Conservation (phyloP, 805 yeast species). For the Tetrapisispora taiwanensis region DNA sequence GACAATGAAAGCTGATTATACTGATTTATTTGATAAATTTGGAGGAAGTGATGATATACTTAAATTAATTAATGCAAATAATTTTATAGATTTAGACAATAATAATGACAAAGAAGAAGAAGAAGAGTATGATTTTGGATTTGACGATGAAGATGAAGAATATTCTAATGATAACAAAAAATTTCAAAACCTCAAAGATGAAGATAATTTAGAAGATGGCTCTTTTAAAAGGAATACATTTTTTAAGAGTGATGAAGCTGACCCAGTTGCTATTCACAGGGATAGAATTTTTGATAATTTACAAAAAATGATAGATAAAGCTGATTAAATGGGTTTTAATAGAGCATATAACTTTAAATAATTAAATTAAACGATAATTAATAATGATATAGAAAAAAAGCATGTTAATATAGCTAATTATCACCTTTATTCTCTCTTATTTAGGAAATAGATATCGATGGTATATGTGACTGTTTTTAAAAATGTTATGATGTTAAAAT, state of each 20-base stretch:
- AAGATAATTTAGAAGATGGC: conserved; percentile 51
- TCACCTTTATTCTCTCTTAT: no score
- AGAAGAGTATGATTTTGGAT: conserved; percentile 8
- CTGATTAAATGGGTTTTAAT: not conserved
- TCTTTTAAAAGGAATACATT: conserved; percentile 40
- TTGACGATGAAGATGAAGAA: conserved; percentile 43
- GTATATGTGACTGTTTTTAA: no score
- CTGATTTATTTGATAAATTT: conserved; percentile 18
- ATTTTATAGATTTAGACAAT: conserved; percentile 27
- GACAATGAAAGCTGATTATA: conserved; percentile 6
- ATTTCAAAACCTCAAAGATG: conserved; percentile 20
- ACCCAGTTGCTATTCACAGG: conserved; percentile 52
- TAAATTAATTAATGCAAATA: conserved; percentile 13
- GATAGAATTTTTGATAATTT: conserved; percentile 51
- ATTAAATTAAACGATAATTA: no score
- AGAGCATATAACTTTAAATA: no score
- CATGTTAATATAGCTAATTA: no score
- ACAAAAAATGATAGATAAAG: conserved; percentile 44
- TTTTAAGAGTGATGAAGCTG: conserved; percentile 46
- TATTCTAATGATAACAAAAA: conserved; percentile 49
- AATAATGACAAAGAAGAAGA: conserved; percentile 25
- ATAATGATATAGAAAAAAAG: no score
- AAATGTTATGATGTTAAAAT: no score
- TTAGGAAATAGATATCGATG: no score
- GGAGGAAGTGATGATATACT: conserved; percentile 18